phyloP scores from a whole-genome alignment of 495 filamentous ascomycete genomes.

The Xylaria venustula region DNA sequence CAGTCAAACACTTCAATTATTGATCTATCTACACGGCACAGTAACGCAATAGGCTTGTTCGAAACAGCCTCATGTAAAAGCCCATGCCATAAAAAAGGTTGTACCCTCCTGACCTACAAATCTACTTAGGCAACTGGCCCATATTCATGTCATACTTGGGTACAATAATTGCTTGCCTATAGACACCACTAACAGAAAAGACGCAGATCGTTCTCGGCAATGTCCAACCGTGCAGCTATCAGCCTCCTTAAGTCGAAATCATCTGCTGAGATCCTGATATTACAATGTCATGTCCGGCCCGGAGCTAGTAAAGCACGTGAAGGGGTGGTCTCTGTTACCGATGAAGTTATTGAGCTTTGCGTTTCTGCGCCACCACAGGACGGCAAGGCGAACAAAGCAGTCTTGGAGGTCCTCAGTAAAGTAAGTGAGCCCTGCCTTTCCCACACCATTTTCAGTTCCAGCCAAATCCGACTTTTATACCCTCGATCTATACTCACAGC shows the following conservation, averaged over 20 bases:
- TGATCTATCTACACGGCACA: too few species aligned
- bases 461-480: neutral
- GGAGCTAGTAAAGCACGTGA: constrained; percentile 60
- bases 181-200: neutral
- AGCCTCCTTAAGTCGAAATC: constrained; percentile 33
- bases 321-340: constrained; percentile 53
- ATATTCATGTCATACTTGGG: too few species aligned
- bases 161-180: too few species aligned
- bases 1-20: too few species aligned
- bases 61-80: too few species aligned
- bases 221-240: constrained; percentile 29
- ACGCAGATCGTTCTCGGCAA: neutral
- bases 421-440: constrained; percentile 34
- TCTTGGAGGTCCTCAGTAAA: constrained; percentile 61
- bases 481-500: neutral
- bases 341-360: constrained; percentile 57
- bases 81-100: too few species aligned
- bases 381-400: constrained; percentile 66
- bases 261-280: constrained; percentile 38
- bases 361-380: constrained; percentile 63
- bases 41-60: too few species aligned
- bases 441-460: neutral
- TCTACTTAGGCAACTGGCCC: too few species aligned
- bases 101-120: too few species aligned
- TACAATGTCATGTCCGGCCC: constrained; percentile 63